Percentiles rank a stretch among this genome's conserved stretches.
Conservation (phyloP, 331 rosid genomes). For the Prunus yedoensis region DNA sequence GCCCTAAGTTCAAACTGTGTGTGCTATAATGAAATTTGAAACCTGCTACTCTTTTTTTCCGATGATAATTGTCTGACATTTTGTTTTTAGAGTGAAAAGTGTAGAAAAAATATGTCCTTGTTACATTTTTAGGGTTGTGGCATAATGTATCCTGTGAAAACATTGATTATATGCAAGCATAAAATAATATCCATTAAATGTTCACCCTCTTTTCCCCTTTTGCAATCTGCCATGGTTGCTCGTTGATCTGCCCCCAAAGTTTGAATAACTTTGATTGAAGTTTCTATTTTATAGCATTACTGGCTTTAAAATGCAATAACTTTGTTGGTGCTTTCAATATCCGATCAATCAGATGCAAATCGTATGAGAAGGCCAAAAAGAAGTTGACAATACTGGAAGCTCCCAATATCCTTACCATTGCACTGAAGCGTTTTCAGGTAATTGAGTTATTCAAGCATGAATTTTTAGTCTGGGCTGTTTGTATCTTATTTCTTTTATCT, state of each 20-base stretch:
- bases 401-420: conserved; percentile 95
- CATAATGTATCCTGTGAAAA: neutral
- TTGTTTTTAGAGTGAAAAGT: neutral
- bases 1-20: no score
- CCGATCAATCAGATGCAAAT: conserved; percentile 66
- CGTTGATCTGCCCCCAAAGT: neutral
- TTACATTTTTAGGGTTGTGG: neutral
- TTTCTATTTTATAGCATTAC: neutral
- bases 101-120: neutral
- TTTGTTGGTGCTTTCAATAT: neutral
- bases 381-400: conserved; percentile 88
- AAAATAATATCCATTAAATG: no score
- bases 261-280: neutral
- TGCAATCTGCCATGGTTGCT: neutral
- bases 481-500: neutral
- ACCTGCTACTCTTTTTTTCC: neutral
- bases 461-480: conserved; percentile 14
- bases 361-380: conserved; percentile 95
- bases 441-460: conserved; percentile 14
- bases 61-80: neutral
- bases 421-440: conserved; percentile 97
- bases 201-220: neutral
- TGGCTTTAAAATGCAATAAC: conserved; percentile 3
- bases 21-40: no score
- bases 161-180: neutral